Conservation (phyloP, 83 land plant species). For the Picea abies region DNA sequence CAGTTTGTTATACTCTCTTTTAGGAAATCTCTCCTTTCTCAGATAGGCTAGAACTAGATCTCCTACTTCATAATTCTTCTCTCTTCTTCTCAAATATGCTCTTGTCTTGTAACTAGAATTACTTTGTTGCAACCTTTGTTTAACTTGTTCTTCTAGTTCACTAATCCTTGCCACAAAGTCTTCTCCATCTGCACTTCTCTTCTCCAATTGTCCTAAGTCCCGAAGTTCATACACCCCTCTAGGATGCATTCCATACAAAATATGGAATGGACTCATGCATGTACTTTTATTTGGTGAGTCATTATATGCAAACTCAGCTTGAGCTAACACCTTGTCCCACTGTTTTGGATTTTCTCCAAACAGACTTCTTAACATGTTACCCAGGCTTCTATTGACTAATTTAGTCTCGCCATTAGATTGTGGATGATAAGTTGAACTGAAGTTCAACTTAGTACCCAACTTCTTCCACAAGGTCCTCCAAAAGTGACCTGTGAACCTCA, state of each 20-base stretch:
- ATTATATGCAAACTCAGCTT: not conserved
- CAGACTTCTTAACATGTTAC: no score
- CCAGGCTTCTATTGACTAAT: no score
- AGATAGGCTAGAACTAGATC: no score
- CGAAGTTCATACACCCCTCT: not conserved
- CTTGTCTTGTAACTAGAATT: not conserved
- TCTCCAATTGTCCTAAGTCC: not conserved
- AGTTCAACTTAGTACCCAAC: no score
- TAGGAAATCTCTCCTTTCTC: no score
- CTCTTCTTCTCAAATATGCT: no score
- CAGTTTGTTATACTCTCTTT: no score
- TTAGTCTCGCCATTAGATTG: no score
- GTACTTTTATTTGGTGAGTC: not conserved
- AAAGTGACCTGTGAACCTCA: no score
- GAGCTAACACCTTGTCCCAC: not conserved
- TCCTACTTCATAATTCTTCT: no score
- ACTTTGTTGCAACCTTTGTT: not conserved
- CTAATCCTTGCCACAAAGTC: not conserved
- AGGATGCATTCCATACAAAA: not conserved
- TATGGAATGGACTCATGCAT: not conserved
- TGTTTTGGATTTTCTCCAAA: not conserved
- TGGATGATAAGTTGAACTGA: no score
- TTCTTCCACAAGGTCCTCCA: no score
- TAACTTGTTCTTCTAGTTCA: not conserved
- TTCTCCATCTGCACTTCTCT: not conserved